Evolutionary conservation across 2,329 filamentous ascomycete genomes (phyloP).

Genomic region (Neopestalotiopsis clavispora): DNA sequence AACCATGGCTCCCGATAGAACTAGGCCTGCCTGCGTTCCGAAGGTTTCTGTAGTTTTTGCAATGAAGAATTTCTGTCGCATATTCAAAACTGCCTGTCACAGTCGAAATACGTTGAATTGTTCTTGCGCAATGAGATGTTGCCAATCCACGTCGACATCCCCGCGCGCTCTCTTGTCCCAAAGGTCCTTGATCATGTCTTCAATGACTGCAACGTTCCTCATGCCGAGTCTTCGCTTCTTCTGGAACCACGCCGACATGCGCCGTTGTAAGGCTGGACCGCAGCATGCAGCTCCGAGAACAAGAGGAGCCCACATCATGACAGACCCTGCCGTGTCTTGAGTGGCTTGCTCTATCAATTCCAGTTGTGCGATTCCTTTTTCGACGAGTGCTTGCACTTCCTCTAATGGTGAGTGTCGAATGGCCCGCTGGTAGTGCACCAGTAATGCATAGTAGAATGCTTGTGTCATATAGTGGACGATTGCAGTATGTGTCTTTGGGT

Average conservation of each 20-base stretch:
- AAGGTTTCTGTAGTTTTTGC: too few species aligned
- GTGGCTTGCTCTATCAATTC: constrained; percentile 36
- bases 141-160: constrained; percentile 34
- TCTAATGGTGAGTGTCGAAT: constrained; percentile 29
- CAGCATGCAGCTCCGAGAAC: constrained; percentile 41
- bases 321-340: constrained; percentile 34
- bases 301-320: constrained; percentile 42
- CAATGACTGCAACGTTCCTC: constrained; percentile 35
- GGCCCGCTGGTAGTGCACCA: constrained; percentile 40
- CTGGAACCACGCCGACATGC: constrained; percentile 37
- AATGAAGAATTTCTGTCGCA: too few species aligned
- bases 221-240: constrained; percentile 40
- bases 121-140: constrained; percentile 37
- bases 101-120: constrained; percentile 36
- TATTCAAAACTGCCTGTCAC: background rate
- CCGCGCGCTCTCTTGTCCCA: constrained; percentile 30
- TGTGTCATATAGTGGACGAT: constrained; percentile 29
- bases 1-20: background rate
- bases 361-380: constrained; percentile 35
- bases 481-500: constrained; percentile 31
- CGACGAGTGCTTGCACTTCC: constrained; percentile 36
- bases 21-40: background rate
- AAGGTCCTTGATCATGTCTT: constrained; percentile 36
- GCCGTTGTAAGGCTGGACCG: constrained; percentile 28
- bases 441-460: constrained; percentile 40